Base-by-base conservation (phyloP, 495 filamentous ascomycete genomes). In the Neurospora sublineolata region DNA sequence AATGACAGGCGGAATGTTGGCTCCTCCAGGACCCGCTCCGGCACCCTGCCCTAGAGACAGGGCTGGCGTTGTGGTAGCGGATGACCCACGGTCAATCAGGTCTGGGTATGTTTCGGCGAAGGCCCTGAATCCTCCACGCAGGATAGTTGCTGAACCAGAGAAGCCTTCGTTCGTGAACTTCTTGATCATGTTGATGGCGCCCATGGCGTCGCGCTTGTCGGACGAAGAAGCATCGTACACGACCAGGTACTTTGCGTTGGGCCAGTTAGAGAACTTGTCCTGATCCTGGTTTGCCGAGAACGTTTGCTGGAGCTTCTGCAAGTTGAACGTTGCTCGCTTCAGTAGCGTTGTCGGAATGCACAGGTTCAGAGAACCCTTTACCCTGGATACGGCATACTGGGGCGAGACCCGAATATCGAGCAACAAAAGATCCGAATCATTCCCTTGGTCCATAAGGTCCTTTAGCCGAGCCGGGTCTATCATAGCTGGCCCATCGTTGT, bases 291-390 rank as follows among this genome's bases (percentile, higher is more conserved):
- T 88, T 58, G 87, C 88, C 73, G 92, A 91, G 78, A 99, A 97
- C 5, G 93, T 97, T 71, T 92, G 90, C 71, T 92, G 89, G 20
- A 99, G 84, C 76, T 96, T 98, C 70, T 92, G 84, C n/a, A 96
- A 86, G 73, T 94, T 93, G 80, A 94, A 99, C 0, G 95, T 94
- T 11, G 91, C 89, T 69, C 95, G 86, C 80, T 97, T 99, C 52
- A 98, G 82, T 42, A 99, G 81, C 0, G 94, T 99, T 10, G 95
- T 99, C 0, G 95, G 95, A 70, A 98, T 96, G 73, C 96, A 98
- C 14, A 99, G 85, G 80, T 97, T 98, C 64, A 99, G 80, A 0
- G 95, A 93, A 7, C 89, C 90, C 52, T 82, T 78, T 27, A 99
- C 92, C 36, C 91, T 88, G 67, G 91, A 90, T 46, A 88, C 84